Conservation (phyloP, 2,329 filamentous ascomycete species). For the Fusarium keratoplasticum region DNA sequence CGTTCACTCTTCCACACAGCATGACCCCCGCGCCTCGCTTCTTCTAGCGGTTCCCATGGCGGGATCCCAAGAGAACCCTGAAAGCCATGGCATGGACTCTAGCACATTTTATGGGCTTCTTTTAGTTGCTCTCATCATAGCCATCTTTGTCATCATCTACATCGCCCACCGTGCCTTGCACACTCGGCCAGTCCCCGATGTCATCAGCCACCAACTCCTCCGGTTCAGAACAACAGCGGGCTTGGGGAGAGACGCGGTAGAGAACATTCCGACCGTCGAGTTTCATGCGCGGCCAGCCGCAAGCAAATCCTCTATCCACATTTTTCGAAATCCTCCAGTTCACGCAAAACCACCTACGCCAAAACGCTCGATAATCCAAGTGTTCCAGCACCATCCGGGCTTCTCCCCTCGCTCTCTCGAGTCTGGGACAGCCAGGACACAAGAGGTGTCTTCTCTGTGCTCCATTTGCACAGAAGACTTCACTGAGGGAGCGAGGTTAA, state of each 20-base stretch:
- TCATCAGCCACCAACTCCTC: not conserved
- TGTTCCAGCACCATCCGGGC: not conserved
- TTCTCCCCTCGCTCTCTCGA: not conserved
- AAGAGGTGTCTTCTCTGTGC: not conserved
- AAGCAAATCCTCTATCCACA: not conserved
- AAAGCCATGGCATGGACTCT: not conserved
- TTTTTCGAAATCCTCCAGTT: not conserved
- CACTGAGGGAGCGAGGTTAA: not conserved
- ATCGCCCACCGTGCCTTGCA: not conserved
- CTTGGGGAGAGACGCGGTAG: not conserved
- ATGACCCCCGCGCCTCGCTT: not conserved
- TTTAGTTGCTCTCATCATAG: not conserved
- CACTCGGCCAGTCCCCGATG: not conserved
- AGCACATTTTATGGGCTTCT: not conserved
- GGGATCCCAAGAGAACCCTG: not conserved
- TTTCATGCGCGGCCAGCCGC: not conserved
- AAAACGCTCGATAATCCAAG: not conserved
- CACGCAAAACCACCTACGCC: too few species aligned
- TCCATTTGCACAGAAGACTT: slow-evolving; percentile 32
- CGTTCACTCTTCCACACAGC: not conserved
- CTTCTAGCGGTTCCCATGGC: not conserved
- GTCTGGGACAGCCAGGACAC: rapidly evolving
- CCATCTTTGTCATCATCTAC: slow-evolving; percentile 7
- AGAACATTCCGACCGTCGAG: slow-evolving; percentile 15
- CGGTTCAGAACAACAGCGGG: not conserved